A percentile compares a stretch with the other conserved stretches of the same genome.
phyloP scores from a whole-genome alignment of 768 basidiomycete genomes.

The Kwoniella dendrophila region DNA sequence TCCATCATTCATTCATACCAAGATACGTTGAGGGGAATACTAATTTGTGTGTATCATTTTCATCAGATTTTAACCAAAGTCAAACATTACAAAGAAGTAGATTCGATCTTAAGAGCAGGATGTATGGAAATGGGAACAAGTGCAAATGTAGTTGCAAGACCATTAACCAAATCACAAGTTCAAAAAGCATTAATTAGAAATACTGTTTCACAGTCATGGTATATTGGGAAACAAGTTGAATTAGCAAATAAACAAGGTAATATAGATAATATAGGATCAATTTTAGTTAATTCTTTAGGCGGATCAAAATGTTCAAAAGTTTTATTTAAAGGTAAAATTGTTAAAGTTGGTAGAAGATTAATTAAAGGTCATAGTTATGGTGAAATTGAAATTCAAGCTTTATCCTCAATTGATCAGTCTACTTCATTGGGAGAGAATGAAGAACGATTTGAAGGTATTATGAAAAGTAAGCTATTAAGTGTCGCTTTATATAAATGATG shows the following conservation, averaged over 20 bases:
- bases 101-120: slow-evolving; percentile 60
- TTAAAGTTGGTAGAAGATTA: slow-evolving; percentile 60
- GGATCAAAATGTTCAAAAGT: slow-evolving; percentile 42
- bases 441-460: slow-evolving; percentile 28
- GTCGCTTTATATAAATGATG: background rate
- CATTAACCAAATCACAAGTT: slow-evolving; percentile 57
- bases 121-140: slow-evolving; percentile 61
- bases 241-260: slow-evolving; percentile 31
- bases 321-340: slow-evolving; percentile 67
- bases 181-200: slow-evolving; percentile 59
- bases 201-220: slow-evolving; percentile 67
- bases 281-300: slow-evolving; percentile 55
- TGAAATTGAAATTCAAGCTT: slow-evolving; percentile 45
- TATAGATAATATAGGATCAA: slow-evolving; percentile 50
- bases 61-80: slow-evolving; percentile 59
- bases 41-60: background rate
- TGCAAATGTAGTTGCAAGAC: slow-evolving; percentile 60
- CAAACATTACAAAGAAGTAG: slow-evolving; percentile 60
- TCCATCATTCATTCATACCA: too few species aligned
- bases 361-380: slow-evolving; percentile 54
- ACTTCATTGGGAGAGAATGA: slow-evolving; percentile 13
- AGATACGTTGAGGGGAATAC: too few species aligned
- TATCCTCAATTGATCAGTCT: slow-evolving; percentile 29
- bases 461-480: slow-evolving; percentile 49
- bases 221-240: slow-evolving; percentile 64